Conservation (phyloP, 768 basidiomycete genomes). For the Tremella fuciformis region DNA sequence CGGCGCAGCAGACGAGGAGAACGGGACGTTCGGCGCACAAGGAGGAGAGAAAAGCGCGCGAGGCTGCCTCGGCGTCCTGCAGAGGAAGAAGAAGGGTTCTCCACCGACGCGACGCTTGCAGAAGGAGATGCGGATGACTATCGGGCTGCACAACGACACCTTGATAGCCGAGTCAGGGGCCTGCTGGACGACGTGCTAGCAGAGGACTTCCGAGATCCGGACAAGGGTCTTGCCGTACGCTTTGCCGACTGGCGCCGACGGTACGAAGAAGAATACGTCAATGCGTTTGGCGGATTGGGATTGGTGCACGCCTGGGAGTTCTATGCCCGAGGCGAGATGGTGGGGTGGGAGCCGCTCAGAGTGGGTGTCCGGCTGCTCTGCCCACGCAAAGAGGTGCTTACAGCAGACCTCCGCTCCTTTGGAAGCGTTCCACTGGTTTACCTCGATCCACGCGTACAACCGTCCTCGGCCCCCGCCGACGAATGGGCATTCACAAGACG, state of each 20-base stretch:
- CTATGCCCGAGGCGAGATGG: slow-evolving; percentile 80
- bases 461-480: slow-evolving; percentile 53
- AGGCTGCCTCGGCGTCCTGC: background rate
- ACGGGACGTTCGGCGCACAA: slow-evolving; percentile 59
- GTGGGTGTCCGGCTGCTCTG: slow-evolving; percentile 54
- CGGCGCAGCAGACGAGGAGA: slow-evolving; percentile 62
- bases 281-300: slow-evolving; percentile 85
- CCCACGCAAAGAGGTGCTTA: background rate
- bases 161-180: slow-evolving; percentile 58
- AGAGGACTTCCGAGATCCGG: slow-evolving; percentile 78
- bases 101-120: slow-evolving; percentile 74
- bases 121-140: slow-evolving; percentile 70
- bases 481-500: slow-evolving; percentile 38
- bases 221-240: slow-evolving; percentile 63
- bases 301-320: slow-evolving; percentile 90
- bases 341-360: slow-evolving; percentile 84
- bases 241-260: slow-evolving; percentile 71
- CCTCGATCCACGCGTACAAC: slow-evolving; percentile 73
- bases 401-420: slow-evolving; percentile 52
- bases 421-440: slow-evolving; percentile 82
- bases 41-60: slow-evolving; percentile 7
- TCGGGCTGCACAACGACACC: slow-evolving; percentile 59
- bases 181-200: slow-evolving; percentile 78
- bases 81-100: slow-evolving; percentile 69
- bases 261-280: slow-evolving; percentile 75